Conservation (phyloP, 2,329 filamentous ascomycete genomes). For the Leptodontidium sp. region DNA sequence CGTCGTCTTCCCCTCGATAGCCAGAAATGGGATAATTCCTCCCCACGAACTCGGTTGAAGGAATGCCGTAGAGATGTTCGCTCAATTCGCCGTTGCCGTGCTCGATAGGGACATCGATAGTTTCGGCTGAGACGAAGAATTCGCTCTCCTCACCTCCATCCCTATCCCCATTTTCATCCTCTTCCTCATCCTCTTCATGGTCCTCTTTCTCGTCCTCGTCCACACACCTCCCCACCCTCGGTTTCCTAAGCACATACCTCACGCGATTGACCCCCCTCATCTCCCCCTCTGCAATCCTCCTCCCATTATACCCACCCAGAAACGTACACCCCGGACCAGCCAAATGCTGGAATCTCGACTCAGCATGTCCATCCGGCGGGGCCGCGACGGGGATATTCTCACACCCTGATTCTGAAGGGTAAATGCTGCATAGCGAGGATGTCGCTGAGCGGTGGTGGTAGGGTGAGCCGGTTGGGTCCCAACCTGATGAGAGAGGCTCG, state of each 20-base stretch:
- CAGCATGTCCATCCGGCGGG: slow-evolving; percentile 1
- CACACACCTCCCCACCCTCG: not conserved
- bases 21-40: slow-evolving; percentile 9
- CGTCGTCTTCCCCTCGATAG: not conserved
- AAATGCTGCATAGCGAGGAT: not conserved
- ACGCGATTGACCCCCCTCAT: slow-evolving; percentile 23
- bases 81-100: not conserved
- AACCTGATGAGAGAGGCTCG: slow-evolving; percentile 18
- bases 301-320: slow-evolving; percentile 24
- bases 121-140: slow-evolving; percentile 27
- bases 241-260: slow-evolving; percentile 29
- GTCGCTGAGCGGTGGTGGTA: slow-evolving; percentile 9
- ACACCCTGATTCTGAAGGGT: not conserved
- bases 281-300: slow-evolving; percentile 20
- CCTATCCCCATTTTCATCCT: not conserved
- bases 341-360: slow-evolving; percentile 15
- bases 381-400: not conserved
- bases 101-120: slow-evolving; percentile 4
- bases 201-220: slow-evolving; percentile 21
- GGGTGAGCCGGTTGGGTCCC: slow-evolving; percentile 3
- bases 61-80: slow-evolving; percentile 13
- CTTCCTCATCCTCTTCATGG: slow-evolving; percentile 22
- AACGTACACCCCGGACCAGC: slow-evolving; percentile 20
- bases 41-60: not conserved
- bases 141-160: not conserved